Conservation (phyloP, 2,329 filamentous ascomycete genomes). For the Ustilaginoidea virens region DNA sequence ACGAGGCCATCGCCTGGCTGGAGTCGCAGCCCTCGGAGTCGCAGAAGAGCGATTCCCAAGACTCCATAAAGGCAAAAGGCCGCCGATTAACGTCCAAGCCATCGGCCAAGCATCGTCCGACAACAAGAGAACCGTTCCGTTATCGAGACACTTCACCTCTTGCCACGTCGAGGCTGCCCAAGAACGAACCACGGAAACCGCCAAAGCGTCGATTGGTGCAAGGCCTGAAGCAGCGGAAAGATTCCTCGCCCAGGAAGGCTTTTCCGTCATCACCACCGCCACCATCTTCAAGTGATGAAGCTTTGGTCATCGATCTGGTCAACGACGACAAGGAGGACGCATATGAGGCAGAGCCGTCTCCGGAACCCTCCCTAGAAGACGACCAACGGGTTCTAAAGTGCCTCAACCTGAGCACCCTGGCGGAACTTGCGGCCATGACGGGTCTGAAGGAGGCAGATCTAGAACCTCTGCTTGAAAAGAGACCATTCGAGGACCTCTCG, state of each 20-base stretch:
- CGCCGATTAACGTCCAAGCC: slow-evolving; percentile 18
- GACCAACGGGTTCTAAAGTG: slow-evolving; percentile 50
- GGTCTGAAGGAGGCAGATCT: slow-evolving; percentile 56
- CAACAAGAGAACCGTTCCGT: slow-evolving; percentile 4
- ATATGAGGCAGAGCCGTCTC: slow-evolving; percentile 20
- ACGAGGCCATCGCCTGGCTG: slow-evolving; percentile 19
- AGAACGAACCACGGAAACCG: slow-evolving; percentile 10
- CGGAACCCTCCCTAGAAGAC: slow-evolving; percentile 14
- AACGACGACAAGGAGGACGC: slow-evolving; percentile 27
- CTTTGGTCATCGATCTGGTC: slow-evolving; percentile 19
- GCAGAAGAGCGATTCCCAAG: not conserved
- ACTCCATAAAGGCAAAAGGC: slow-evolving; percentile 8
- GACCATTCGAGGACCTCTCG: slow-evolving; percentile 56
- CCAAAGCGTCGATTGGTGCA: slow-evolving; percentile 20
- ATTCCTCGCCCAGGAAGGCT: slow-evolving; percentile 10
- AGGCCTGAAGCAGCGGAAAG: slow-evolving; percentile 15
- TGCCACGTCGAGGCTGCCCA: slow-evolving; percentile 14
- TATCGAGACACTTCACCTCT: slow-evolving; percentile 9
- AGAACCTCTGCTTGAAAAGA: slow-evolving; percentile 51
- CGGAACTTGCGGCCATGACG: slow-evolving; percentile 71
- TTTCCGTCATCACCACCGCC: slow-evolving; percentile 8
- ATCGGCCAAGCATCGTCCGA: slow-evolving; percentile 8
- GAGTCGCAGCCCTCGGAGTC: slow-evolving; percentile 6
- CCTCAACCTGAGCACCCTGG: slow-evolving; percentile 63
- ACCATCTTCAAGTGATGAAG: slow-evolving; percentile 18